phyloP scores from a whole-genome alignment of 2,329 filamentous ascomycete species.

The Calonectria hawksworthii region DNA sequence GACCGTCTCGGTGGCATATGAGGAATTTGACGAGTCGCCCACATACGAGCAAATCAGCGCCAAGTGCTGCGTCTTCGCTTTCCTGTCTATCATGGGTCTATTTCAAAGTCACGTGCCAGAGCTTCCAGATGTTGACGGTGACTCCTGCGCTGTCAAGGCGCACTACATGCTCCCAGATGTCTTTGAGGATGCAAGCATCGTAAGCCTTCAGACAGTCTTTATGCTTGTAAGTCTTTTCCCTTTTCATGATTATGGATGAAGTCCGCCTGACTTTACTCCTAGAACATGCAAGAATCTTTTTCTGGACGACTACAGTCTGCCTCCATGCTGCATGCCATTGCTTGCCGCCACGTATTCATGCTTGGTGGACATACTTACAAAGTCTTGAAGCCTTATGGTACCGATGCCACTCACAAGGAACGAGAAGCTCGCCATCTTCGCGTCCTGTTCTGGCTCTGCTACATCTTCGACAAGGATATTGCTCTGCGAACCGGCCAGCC shows the following conservation, averaged over 20 bases:
- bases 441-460: conserved; percentile 66
- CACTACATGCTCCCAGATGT: conserved; percentile 58
- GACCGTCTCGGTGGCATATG: conserved; percentile 60
- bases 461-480: conserved; percentile 67
- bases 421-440: conserved; percentile 51
- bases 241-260: too few relatives aligned
- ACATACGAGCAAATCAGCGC: conserved; percentile 49
- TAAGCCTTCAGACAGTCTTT: conserved; percentile 58
- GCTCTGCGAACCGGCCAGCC: conserved; percentile 65
- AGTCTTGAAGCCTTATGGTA: conserved; percentile 1
- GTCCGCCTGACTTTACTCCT: not conserved
- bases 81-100: conserved; percentile 54
- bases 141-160: conserved; percentile 55
- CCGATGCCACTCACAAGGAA: conserved; percentile 32
- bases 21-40: conserved; percentile 32
- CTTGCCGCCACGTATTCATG: conserved; percentile 62
- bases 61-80: conserved; percentile 62
- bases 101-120: conserved; percentile 34
- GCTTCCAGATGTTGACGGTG: conserved; percentile 50
- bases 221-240: conserved; percentile 57
- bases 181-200: conserved; percentile 57
- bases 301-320: conserved; percentile 60
- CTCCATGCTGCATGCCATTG: conserved; percentile 58
- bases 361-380: conserved; percentile 59
- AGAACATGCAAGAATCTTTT: conserved; percentile 59